Evolutionary conservation across 164 flowering plant species (phyloP), one percentile per base, ranked within the genome.

Genomic region (Piper longum): DNA sequence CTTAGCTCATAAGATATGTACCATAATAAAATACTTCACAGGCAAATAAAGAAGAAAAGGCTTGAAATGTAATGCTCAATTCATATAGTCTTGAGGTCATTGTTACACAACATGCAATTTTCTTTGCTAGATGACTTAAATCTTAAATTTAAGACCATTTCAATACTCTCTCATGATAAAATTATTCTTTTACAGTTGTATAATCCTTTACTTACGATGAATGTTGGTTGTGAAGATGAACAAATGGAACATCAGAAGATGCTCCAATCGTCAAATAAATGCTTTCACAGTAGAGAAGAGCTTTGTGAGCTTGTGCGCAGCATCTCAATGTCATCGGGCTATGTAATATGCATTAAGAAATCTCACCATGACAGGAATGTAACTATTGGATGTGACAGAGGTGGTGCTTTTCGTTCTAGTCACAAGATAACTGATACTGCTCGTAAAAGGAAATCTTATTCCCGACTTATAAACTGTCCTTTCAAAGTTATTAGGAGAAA

Each of bases 391-490:
- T 81, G 82, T 78, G 82, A 80, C 61, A 72, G 81, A 61, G 81
- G 84, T 56, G 81, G 80, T 57, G 74, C 71, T 60, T 48, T 3
- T 14, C 77, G 79, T 66, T 70, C 81, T 13, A 76, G 74, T 57
- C 77, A 79, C 72, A 69, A 71, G 62, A 77, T 69, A 55, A 36
- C 55, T 56, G 64, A 72, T 39, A 51, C 55, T 40, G 56, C 3
- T 5, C 75, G 80, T 44, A 64, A 66, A 68, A 77, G 79, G 62
- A 77, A 73, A 56, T 64, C 77, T 12, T 69, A 71, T 57, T 75
- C 85, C 54, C 75, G 82, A 11, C 85, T 81, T 42, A 81, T 77
- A 14, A 81, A 79, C 65, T 81, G 85, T 58, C 85, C 82, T 7
- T 81, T 81, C 63, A 78, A 79, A 68, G 69, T 68, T 41, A 69